These are phyloP conservation scores for Phialemonium atrogriseum DNA, from an alignment of 2,329 filamentous ascomycete species.

Conservation along the genomic window DNA sequence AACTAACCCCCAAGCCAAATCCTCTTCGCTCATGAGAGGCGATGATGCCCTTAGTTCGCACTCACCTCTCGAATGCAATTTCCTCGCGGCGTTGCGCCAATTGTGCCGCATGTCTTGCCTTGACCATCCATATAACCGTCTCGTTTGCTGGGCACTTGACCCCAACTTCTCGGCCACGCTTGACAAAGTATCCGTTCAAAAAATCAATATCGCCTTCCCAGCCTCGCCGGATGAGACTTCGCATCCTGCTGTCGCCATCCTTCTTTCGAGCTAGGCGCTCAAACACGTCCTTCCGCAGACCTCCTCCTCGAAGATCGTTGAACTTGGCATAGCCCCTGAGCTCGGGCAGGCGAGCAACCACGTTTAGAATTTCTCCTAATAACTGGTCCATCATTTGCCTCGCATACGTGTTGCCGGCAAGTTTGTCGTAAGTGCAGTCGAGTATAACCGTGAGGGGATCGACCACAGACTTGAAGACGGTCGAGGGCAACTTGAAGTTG, in stretches of 20 bases:
- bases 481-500: slow-evolving; percentile 66
- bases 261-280: slow-evolving; percentile 48
- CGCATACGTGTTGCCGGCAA: slow-evolving; percentile 60
- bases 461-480: slow-evolving; percentile 68
- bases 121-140: slow-evolving; percentile 63
- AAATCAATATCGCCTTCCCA: slow-evolving; percentile 69
- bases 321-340: slow-evolving; percentile 47
- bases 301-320: too few relatives aligned
- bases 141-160: slow-evolving; percentile 66
- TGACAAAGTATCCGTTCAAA: slow-evolving; percentile 81
- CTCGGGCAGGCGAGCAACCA: slow-evolving; percentile 71
- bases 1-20: too few relatives aligned
- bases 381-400: slow-evolving; percentile 61
- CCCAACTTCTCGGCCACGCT: slow-evolving; percentile 62
- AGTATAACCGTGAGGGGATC: slow-evolving; percentile 76
- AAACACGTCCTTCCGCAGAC: slow-evolving; percentile 54
- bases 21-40: too few relatives aligned
- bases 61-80: slow-evolving; percentile 9
- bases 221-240: slow-evolving; percentile 54
- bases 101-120: slow-evolving; percentile 49
- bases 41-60: too few relatives aligned
- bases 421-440: slow-evolving; percentile 63
- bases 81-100: slow-evolving; percentile 6
- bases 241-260: slow-evolving; percentile 52
- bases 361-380: slow-evolving; percentile 62